phyloP scores from a whole-genome alignment of 305 asterid species.

The Fraxinus floribunda region DNA sequence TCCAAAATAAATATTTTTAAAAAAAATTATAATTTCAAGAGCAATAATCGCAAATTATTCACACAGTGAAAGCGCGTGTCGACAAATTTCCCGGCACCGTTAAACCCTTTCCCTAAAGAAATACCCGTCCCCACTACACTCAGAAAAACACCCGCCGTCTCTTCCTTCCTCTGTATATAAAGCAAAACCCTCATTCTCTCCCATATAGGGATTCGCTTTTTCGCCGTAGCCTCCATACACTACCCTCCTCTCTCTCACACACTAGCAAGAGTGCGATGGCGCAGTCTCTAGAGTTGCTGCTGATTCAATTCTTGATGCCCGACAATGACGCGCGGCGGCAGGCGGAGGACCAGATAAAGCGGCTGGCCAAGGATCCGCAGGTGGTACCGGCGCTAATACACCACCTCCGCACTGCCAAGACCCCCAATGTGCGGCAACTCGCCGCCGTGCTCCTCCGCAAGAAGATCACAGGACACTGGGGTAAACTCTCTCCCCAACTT shows the following conservation, averaged over 20 bases:
- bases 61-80: slow-evolving; percentile 23
- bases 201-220: slow-evolving; percentile 31
- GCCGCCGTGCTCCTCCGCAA: slow-evolving; percentile 97
- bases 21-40: background rate
- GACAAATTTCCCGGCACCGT: slow-evolving; percentile 21
- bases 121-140: slow-evolving; percentile 34
- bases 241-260: slow-evolving; percentile 16
- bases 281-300: slow-evolving; percentile 89
- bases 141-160: slow-evolving; percentile 31
- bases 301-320: slow-evolving; percentile 95
- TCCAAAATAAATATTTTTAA: background rate
- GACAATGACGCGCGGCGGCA: slow-evolving; percentile 96
- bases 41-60: background rate
- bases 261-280: slow-evolving; percentile 54
- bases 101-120: slow-evolving; percentile 11
- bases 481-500: slow-evolving; percentile 70
- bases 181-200: slow-evolving; percentile 19
- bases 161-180: slow-evolving; percentile 30
- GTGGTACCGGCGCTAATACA: slow-evolving; percentile 86
- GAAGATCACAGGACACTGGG: slow-evolving; percentile 99
- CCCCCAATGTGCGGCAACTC: slow-evolving; percentile 97
- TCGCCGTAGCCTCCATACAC: slow-evolving; percentile 34
- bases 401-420: slow-evolving; percentile 97
- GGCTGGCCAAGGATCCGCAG: slow-evolving; percentile 92
- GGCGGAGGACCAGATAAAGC: slow-evolving; percentile 98